Conservation (phyloP, 306 rosid genomes). For the Clitoria ternatea region DNA sequence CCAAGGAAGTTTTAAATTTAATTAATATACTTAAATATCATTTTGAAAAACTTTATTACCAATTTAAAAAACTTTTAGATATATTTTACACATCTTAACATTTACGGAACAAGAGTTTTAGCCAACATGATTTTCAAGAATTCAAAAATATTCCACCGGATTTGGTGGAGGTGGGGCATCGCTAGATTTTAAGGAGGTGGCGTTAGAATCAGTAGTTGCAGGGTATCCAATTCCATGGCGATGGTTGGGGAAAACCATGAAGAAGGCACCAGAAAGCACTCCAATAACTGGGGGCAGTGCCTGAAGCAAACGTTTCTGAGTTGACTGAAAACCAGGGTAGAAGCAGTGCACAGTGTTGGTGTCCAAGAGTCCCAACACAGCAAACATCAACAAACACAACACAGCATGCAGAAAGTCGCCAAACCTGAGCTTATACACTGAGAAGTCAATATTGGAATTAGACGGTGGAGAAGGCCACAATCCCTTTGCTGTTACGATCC, state of each 20-base stretch:
- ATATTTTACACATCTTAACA: too few species aligned
- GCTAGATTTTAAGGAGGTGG: background rate
- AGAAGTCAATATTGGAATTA: constrained; percentile 23
- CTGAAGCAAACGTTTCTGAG: constrained; percentile 41
- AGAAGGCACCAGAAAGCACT: constrained; percentile 41
- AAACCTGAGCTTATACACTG: constrained; percentile 37
- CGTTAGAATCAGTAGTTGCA: background rate
- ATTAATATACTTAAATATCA: too few species aligned
- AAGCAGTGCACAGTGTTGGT: constrained; percentile 56
- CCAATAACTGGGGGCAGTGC: constrained; percentile 61
- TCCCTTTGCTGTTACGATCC: constrained; percentile 48
- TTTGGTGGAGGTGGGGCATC: background rate
- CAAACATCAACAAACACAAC: constrained; percentile 50
- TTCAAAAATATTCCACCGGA: too few species aligned
- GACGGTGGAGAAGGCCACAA: constrained; percentile 55
- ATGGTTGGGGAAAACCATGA: constrained; percentile 49
- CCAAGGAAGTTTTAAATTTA: too few species aligned
- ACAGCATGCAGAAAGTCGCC: constrained; percentile 73
- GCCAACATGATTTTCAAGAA: too few species aligned
- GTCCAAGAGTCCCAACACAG: constrained; percentile 50
- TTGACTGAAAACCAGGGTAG: constrained; percentile 48
- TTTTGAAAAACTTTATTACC: too few species aligned
- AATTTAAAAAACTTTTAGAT: too few species aligned
- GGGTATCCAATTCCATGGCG: constrained; percentile 90
- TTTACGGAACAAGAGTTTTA: too few species aligned